Evolutionary conservation across 2,329 filamentous ascomycete species (phyloP), one percentile per base, ranked within the genome.

Genomic region (Thelonectria olida): DNA sequence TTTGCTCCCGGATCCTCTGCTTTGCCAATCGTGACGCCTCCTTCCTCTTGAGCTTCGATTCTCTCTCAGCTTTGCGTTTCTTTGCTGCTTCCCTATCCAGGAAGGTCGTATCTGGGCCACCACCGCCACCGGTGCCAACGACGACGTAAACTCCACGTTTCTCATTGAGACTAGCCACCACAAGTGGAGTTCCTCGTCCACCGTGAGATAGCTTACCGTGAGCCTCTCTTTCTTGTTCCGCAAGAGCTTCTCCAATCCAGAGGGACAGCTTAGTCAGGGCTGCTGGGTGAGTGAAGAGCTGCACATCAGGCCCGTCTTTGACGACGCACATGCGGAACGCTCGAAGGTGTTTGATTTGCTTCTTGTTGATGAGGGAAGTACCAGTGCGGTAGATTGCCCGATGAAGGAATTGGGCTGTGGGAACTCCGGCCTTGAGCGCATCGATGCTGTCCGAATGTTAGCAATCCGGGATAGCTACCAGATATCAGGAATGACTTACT

Each of bases 251-350:
- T 45, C 91, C 92, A 41, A 99, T 87, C 96, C 96, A 99, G 3
- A 97, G 84, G 0, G 95, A 94, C 13, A 99, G 85, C 76, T 98
- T 97, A 2, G 94, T 97, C 22, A 99, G 81, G 2, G 96, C 96
- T 6, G 94, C 92, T 0, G 96, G 94, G 72, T 98, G 95, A 1
- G 90, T 93, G 78, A 99, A 99, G 10, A 98, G 85, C n/a, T 86
- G 80, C 0, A 97, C 91, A 70, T 98, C 96, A 1, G 94, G 93
- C 0, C 95, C 93, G 72, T 98, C 96, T 74, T 96, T 97, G 69
- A 99, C 93, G 4, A 98, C 91, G 31, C 92, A 96, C 85, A 99
- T 93, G 50, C 96, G 92, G 76, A 98, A 99, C 1, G 95, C 92
- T 48, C 93, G 89, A 15, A 99, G 83, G 75, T 97, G 93, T 36